These are phyloP conservation scores for Trichoderma harzianum DNA, from an alignment of 2,329 filamentous ascomycete species.

Conservation along the genomic window DNA sequence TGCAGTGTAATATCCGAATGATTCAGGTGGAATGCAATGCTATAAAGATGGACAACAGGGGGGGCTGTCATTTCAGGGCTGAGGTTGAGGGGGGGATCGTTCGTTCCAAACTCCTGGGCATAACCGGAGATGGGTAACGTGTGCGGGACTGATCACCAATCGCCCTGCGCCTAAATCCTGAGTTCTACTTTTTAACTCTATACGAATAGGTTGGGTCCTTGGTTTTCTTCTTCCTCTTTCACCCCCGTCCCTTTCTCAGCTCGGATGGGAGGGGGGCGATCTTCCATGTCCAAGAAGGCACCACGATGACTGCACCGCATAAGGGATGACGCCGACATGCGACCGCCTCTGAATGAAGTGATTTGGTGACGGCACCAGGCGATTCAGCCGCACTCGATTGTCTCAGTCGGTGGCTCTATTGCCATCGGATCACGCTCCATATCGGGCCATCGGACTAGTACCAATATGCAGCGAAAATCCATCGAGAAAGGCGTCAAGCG, in stretches of 20 bases:
- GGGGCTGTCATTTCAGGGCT: neutral
- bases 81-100: neutral
- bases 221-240: neutral
- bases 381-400: constrained; percentile 11
- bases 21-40: neutral
- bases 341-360: neutral
- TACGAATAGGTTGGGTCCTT: neutral
- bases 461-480: neutral
- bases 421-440: constrained; percentile 2
- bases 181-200: neutral
- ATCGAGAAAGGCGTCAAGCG: neutral
- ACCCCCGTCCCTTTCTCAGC: neutral
- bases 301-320: neutral
- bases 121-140: neutral
- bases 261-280: neutral
- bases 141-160: neutral
- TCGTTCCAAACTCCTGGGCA: neutral
- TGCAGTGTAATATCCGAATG: neutral
- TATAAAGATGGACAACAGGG: neutral
- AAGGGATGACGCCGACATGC: neutral
- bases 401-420: neutral
- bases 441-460: constrained; percentile 1
- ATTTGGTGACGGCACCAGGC: neutral
- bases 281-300: neutral
- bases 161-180: neutral